These are phyloP conservation scores for Hyphodiscus hymeniophilus DNA, from an alignment of 495 filamentous ascomycete genomes.

Conservation along the genomic window DNA sequence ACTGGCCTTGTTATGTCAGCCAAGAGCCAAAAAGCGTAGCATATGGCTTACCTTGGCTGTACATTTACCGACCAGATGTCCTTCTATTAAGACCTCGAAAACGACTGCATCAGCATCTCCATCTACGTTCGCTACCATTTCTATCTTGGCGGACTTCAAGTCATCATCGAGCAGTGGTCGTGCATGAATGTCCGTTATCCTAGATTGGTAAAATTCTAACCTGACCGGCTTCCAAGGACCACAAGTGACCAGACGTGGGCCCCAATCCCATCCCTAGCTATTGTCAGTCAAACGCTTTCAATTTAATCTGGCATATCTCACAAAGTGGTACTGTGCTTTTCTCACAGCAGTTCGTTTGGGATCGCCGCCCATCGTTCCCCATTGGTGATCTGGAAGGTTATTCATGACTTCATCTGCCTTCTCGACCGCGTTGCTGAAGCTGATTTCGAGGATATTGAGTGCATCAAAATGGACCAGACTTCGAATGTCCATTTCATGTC, in stretches of 20 bases:
- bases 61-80: no score
- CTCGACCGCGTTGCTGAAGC: neutral
- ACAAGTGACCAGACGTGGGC: constrained; percentile 60
- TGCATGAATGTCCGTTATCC: constrained; percentile 47
- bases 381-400: neutral
- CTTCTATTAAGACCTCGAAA: no score
- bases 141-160: constrained; percentile 28
- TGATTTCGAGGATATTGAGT: neutral
- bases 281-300: constrained; percentile 19
- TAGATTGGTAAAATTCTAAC: constrained; percentile 52
- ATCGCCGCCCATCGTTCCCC: neutral
- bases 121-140: constrained; percentile 12
- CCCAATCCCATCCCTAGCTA: constrained; percentile 44
- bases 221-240: constrained; percentile 62
- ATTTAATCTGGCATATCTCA: no score
- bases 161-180: constrained; percentile 37
- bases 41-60: no score
- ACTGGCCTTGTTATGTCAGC: no score
- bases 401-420: neutral
- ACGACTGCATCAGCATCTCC: neutral
- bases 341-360: neutral
- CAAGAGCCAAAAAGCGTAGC: neutral
- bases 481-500: neutral
- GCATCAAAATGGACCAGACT: neutral
- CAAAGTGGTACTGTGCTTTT: neutral